Percentiles rank a stretch among this genome's conserved stretches.
Conservation (phyloP, 2,329 filamentous ascomycete species). For the Aspergillus intermedius region DNA sequence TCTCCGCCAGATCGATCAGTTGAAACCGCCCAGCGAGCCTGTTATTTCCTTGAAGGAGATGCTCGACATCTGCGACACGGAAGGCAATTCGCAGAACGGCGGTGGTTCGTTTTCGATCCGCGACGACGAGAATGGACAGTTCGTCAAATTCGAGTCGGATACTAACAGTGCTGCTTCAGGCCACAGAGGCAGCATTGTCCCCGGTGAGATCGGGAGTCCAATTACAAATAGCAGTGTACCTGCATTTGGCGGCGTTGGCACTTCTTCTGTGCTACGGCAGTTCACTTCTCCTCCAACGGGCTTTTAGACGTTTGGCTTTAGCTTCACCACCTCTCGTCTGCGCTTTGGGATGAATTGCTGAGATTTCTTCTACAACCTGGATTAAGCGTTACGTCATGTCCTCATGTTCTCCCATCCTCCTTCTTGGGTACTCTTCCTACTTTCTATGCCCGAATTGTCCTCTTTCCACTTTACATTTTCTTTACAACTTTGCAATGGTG, state of each 20-base stretch:
- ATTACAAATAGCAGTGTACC: conserved; percentile 42
- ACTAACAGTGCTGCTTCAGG: conserved; percentile 39
- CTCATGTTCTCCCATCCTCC: conserved; percentile 12
- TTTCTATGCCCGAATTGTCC: conserved; percentile 17
- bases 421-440: conserved; percentile 16
- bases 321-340: neutral
- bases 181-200: conserved; percentile 40
- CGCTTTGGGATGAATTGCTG: conserved; percentile 5
- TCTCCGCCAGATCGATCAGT: conserved; percentile 57
- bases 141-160: conserved; percentile 49
- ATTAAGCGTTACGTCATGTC: conserved; percentile 13
- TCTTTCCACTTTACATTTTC: conserved; percentile 1
- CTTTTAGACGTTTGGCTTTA: conserved; percentile 24
- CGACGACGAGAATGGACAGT: conserved; percentile 41
- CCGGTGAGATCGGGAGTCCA: conserved; percentile 66
- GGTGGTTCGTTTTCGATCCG: conserved; percentile 77
- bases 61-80: conserved; percentile 79
- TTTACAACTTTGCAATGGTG: too few relatives aligned
- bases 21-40: conserved; percentile 54
- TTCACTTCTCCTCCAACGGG: conserved; percentile 33
- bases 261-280: conserved; percentile 30
- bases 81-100: conserved; percentile 78
- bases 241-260: conserved; percentile 32
- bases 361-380: conserved; percentile 4
- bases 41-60: conserved; percentile 60